Evolutionary conservation across 176 grass and related monocot genomes (phyloP).

Genomic region (Aegilops longissima): DNA sequence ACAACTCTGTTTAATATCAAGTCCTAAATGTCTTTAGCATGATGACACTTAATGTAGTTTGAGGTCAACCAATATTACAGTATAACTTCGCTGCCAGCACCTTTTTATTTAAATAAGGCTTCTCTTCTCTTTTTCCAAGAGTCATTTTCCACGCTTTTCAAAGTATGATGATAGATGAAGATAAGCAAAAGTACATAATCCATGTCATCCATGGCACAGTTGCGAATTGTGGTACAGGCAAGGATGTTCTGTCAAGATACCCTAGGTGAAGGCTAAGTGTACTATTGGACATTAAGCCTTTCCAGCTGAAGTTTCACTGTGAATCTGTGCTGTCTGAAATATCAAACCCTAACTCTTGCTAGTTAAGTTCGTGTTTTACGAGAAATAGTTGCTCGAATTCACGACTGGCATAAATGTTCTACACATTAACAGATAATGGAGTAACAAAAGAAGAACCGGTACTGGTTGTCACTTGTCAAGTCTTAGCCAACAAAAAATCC

Average conservation of each 20-base stretch:
- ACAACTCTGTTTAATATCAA: background rate
- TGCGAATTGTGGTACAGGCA: background rate
- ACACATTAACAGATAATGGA: background rate
- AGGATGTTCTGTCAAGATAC: background rate
- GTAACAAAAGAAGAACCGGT: background rate
- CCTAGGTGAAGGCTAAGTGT: background rate
- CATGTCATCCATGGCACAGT: background rate
- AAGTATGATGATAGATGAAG: background rate
- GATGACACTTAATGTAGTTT: background rate
- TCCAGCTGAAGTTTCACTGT: background rate
- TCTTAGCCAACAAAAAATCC: background rate
- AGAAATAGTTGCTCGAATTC: background rate
- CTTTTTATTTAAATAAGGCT: background rate
- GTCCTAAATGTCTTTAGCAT: background rate
- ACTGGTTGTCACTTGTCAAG: background rate
- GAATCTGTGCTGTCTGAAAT: background rate
- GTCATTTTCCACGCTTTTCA: background rate
- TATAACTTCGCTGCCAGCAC: background rate
- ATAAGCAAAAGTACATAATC: background rate
- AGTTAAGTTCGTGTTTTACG: background rate
- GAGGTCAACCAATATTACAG: slow-evolving; percentile 7
- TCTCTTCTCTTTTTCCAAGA: background rate
- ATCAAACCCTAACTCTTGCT: background rate
- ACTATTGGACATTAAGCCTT: background rate
- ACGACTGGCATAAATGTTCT: background rate